Base-by-base conservation (phyloP, 2,329 filamentous ascomycete genomes). In the Aspergillus sp. region DNA sequence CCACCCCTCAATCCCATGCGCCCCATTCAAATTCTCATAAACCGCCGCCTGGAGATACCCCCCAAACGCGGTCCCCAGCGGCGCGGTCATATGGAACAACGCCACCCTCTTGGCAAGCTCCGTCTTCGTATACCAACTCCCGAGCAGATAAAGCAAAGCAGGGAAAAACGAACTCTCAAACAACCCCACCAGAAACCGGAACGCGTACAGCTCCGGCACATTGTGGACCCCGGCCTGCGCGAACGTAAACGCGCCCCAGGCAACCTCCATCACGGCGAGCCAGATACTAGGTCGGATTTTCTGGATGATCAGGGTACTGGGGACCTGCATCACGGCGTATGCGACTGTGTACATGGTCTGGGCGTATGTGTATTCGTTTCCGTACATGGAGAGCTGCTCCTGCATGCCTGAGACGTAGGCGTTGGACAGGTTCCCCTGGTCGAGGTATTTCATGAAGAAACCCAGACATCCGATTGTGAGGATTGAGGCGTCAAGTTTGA, bases 291-390 rank as follows among this genome's bases (percentile, higher is more conserved):
- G 52, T 11, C 52, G 21, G 17, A 54, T 19, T 12, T 33, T 33
- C n/a, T 46, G 41, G 31, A 54, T 46, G 15, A 47, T 47, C 8
- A 54, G 52, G 8, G 41, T 54, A 21, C 52, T 47, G 11, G 43
- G 52, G n/a, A 54, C 17, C 5, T 54, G 52, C 41, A 46, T 47
- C 5, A 47, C 19, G 3, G 43, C 67, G 66, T 70, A 63, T 11
- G 56, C 52, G 43, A 66, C 50, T 8, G 68, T 68, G 45, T 70
- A 72, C 4, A 63, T 61, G 17, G 56, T 59, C 11, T 12, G 21
- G 2, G 52, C 52, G 23, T 62, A 62, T 3, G 56, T 62, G 40
- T 60, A 63, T 37, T 60, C 53, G 33, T 63, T 63, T n/a, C 59
- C 57, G 27, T 53, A 56, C 55, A 63, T 59, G 6, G 52, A 45